phyloP scores from a whole-genome alignment of 2,329 filamentous ascomycete genomes.

The Sclerotinia borealis region DNA sequence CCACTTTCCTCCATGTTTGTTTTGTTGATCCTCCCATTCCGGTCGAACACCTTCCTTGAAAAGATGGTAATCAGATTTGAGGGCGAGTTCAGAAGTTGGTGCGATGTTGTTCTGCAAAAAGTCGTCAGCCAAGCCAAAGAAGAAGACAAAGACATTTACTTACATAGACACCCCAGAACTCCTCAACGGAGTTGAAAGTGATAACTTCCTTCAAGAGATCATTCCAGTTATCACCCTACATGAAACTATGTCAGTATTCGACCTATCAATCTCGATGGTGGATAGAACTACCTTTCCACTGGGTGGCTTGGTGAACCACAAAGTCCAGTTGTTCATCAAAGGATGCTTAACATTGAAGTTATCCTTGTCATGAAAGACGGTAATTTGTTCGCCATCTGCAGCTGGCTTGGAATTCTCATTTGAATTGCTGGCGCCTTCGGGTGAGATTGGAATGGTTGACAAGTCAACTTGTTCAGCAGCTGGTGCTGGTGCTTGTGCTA shows the following conservation, averaged over 20 bases:
- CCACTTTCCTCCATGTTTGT: constrained; percentile 99
- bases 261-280: background rate
- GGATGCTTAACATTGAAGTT: constrained; percentile 99
- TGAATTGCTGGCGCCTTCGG: constrained; percentile 52
- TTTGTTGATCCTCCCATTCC: constrained; percentile 97
- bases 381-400: constrained; percentile 61
- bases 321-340: constrained; percentile 93
- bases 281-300: constrained; percentile 72
- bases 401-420: constrained; percentile 38
- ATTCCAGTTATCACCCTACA: constrained; percentile 94
- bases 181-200: constrained; percentile 96
- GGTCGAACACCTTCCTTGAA: constrained; percentile 97
- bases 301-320: constrained; percentile 99
- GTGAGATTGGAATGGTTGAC: constrained; percentile 62
- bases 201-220: constrained; percentile 98
- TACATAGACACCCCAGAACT: constrained; percentile 99
- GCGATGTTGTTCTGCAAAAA: constrained; percentile 87
- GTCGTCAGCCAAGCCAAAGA: constrained; percentile 14
- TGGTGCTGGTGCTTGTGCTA: constrained; percentile 20
- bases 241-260: constrained; percentile 22
- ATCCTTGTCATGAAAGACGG: constrained; percentile 95
- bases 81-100: constrained; percentile 85
- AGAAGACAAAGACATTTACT: constrained; percentile 35
- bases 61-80: constrained; percentile 98
- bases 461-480: constrained; percentile 51